Evolutionary conservation across 1,139 yeast species (phyloP).

Genomic region (Nadsonia commutata): DNA sequence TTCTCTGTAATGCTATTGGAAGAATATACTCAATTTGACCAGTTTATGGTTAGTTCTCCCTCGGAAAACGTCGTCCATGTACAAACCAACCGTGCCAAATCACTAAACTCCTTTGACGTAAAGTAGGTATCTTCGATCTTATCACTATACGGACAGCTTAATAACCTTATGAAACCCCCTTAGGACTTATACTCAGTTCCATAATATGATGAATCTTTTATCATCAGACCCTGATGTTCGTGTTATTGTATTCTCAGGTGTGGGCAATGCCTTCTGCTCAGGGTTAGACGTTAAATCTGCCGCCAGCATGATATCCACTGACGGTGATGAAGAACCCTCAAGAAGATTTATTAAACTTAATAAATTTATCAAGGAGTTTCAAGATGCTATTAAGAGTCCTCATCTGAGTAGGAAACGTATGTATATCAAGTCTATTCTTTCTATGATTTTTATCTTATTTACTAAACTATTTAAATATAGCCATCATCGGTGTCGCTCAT

Average conservation of each 20-base stretch:
- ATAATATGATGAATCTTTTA: conserved; percentile 33
- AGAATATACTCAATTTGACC: conserved; percentile 12
- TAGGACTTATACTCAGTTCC: conserved; percentile 42
- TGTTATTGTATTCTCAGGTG: conserved; percentile 43
- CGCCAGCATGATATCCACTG: conserved; percentile 8
- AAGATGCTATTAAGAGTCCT: conserved; percentile 31
- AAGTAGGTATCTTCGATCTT: conserved; percentile 14
- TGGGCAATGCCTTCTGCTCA: conserved; percentile 45
- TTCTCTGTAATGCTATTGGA: not conserved
- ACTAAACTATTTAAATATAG: conserved; percentile 10
- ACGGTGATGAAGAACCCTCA: conserved; percentile 22
- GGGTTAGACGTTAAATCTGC: conserved; percentile 41
- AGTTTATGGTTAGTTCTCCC: conserved; percentile 12
- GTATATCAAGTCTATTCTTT: conserved; percentile 5
- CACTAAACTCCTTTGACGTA: conserved; percentile 45
- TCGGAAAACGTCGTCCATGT: conserved; percentile 40
- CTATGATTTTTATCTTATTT: not conserved
- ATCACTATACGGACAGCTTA: not conserved
- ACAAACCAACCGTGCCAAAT: conserved; percentile 48
- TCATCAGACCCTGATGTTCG: conserved; percentile 34
- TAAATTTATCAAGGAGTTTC: conserved; percentile 36
- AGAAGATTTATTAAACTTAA: conserved; percentile 21
- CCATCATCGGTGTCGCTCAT: conserved; percentile 33
- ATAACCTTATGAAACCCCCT: not conserved
- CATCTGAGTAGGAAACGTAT: conserved; percentile 20